Conservation (phyloP, 2,329 filamentous ascomycete species). For the Coniochaeta ligniaria region DNA sequence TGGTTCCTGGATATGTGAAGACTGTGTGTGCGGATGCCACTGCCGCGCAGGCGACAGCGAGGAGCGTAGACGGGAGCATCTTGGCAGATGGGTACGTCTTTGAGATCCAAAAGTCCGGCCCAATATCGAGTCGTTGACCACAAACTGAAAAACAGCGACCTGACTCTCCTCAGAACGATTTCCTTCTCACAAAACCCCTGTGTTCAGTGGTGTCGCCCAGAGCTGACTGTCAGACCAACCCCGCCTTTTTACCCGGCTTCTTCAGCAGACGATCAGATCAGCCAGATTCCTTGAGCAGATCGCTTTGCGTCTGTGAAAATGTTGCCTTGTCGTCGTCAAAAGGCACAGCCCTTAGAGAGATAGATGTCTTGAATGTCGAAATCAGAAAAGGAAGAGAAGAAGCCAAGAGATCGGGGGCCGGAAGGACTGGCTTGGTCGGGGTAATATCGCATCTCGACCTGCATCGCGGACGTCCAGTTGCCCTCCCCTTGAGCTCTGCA, state of each 20-base stretch:
- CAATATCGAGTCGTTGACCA: not conserved
- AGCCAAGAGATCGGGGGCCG: not conserved
- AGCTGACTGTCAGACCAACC: not conserved
- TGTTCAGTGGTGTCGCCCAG: not conserved
- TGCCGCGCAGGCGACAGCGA: slow-evolving; percentile 36
- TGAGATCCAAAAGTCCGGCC: not conserved
- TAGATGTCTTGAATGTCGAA: not conserved
- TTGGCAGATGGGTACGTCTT: slow-evolving; percentile 14
- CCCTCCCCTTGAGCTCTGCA: not conserved
- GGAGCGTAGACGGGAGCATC: slow-evolving; percentile 40
- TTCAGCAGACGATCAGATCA: not conserved
- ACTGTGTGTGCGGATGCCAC: slow-evolving; percentile 66
- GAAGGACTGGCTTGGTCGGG: not conserved
- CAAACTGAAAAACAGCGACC: not conserved
- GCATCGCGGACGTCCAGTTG: not conserved
- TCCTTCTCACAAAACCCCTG: not conserved
- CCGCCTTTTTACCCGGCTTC: not conserved
- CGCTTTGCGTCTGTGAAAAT: not conserved
- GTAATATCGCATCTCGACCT: not conserved
- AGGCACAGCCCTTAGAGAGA: not conserved
- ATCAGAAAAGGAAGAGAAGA: not conserved
- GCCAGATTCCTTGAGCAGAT: not conserved
- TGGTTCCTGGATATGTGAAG: slow-evolving; percentile 78
- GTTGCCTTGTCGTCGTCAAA: not conserved
- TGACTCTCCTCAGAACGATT: not conserved